Conservation (phyloP, 139 green algal species). For the Chlamydomonas sphaeroides region DNA sequence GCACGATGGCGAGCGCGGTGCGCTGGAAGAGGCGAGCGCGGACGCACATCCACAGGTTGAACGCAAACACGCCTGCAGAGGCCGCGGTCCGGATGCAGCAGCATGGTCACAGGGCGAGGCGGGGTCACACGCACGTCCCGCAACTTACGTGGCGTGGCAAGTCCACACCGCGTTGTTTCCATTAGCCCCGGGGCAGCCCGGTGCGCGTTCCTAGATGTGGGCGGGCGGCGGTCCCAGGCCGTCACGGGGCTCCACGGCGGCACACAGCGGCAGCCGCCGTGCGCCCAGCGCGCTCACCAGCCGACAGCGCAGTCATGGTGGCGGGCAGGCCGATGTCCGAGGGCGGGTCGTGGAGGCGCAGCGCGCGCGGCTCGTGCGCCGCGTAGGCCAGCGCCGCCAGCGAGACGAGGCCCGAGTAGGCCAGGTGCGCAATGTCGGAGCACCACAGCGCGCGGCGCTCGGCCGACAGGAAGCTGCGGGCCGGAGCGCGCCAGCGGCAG, state of each 20-base stretch:
- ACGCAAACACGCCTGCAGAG: conserved; percentile 78
- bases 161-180: too few relatives aligned
- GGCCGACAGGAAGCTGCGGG: conserved; percentile 30
- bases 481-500: too few relatives aligned
- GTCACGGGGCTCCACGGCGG: too few relatives aligned
- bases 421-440: conserved; percentile 61
- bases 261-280: too few relatives aligned
- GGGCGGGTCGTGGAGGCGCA: conserved; percentile 31
- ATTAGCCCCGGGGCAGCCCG: too few relatives aligned
- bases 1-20: conserved; percentile 54
- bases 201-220: too few relatives aligned
- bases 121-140: too few relatives aligned
- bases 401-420: conserved; percentile 49
- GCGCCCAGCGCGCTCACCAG: too few relatives aligned
- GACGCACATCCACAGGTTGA: conserved; percentile 78
- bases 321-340: conserved; percentile 37
- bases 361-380: conserved; percentile 19
- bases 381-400: conserved; percentile 50
- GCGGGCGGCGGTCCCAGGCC: too few relatives aligned
- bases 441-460: conserved; percentile 58
- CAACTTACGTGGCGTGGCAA: too few relatives aligned
- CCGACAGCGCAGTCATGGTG: conserved; percentile 35
- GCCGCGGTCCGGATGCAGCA: neutral
- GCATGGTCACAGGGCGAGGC: too few relatives aligned
- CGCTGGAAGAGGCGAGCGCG: conserved; percentile 43